Evolutionary conservation across 495 filamentous ascomycete genomes (phyloP).

Genomic region (Chaetomium fimeti): DNA sequence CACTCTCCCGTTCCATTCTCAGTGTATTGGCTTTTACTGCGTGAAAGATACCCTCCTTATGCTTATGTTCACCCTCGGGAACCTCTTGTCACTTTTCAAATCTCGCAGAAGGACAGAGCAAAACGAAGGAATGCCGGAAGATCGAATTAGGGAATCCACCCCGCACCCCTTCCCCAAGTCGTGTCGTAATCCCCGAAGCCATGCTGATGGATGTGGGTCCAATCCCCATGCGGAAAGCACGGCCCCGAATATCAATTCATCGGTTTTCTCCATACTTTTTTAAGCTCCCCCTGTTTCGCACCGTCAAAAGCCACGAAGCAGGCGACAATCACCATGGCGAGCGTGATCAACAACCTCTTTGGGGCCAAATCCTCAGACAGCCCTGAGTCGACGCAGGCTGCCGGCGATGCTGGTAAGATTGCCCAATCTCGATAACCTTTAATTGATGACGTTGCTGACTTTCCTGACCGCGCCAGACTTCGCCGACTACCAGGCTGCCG

Average conservation of each 20-base stretch:
- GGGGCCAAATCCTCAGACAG: slow-evolving; percentile 58
- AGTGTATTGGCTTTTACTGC: no score
- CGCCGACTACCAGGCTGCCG: slow-evolving; percentile 71
- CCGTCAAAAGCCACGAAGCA: slow-evolving; percentile 7
- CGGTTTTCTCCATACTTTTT: slow-evolving; percentile 1
- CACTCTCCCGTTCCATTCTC: no score
- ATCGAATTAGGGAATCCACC: neutral
- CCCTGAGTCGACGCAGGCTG: slow-evolving; percentile 42
- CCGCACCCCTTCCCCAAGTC: neutral
- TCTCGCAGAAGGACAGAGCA: neutral
- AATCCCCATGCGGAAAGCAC: neutral
- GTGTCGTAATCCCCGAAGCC: slow-evolving; percentile 12
- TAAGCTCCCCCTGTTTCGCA: slow-evolving; percentile 5
- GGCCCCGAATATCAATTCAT: slow-evolving; percentile 6
- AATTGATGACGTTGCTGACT: neutral
- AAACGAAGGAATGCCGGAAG: neutral
- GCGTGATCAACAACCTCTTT: slow-evolving; percentile 65
- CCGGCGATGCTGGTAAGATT: slow-evolving; percentile 61
- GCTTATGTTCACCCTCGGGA: no score
- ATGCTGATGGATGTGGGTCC: neutral
- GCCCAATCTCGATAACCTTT: neutral
- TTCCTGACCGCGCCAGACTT: slow-evolving; percentile 56
- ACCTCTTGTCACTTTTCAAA: neutral
- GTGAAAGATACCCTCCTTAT: no score
- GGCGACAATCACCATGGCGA: slow-evolving; percentile 55